Evolutionary conservation across 169 alveolate species (phyloP).

Genomic region (Plasmodium gallinaceum): DNA sequence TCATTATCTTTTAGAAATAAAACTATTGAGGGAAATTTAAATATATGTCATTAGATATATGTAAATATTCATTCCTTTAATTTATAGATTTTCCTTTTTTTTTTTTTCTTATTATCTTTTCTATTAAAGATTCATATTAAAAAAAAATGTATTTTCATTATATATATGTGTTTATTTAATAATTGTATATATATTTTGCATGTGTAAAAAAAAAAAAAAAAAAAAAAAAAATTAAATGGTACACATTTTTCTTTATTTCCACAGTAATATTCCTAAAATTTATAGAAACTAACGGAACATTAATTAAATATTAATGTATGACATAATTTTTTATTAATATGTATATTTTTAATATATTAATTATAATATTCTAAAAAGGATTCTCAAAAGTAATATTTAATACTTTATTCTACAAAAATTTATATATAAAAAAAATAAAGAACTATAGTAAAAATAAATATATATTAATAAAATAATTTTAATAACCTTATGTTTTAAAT

Average conservation of each 20-base stretch:
- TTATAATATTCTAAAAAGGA: not conserved
- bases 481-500: no score
- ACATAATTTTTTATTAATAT: not conserved
- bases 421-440: not conserved
- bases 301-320: not conserved
- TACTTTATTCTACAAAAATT: not conserved
- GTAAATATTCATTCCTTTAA: no score
- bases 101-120: no score
- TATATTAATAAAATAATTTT: not conserved
- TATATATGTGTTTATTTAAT: slow-evolving; percentile 5
- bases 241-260: slow-evolving; percentile 7
- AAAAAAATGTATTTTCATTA: not conserved
- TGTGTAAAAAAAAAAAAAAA: not conserved
- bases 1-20: no score
- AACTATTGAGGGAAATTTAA: not conserved
- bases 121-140: no score
- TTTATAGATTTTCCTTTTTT: no score
- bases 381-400: not conserved
- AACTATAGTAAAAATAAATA: not conserved
- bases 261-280: not conserved
- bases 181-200: slow-evolving; percentile 4
- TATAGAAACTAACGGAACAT: no score
- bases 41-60: no score
- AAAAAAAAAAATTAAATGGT: not conserved
- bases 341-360: not conserved